phyloP scores from a whole-genome alignment of 305 asterid genomes.

The Euphrasia arctica region DNA sequence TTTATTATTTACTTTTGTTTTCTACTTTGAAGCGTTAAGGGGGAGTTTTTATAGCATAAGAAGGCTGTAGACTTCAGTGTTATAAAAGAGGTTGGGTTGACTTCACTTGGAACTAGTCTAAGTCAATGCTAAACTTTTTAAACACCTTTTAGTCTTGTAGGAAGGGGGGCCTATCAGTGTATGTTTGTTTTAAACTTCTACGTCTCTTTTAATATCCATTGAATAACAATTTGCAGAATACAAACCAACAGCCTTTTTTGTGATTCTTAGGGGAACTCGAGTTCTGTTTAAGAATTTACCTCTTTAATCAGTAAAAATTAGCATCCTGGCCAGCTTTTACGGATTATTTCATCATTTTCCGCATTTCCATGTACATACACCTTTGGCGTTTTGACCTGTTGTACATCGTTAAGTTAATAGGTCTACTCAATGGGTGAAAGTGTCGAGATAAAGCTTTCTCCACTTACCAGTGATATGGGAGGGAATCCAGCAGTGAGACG shows the following conservation, averaged over 20 bases:
- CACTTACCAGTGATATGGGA: slow-evolving; percentile 58
- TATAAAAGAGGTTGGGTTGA: slow-evolving; percentile 4
- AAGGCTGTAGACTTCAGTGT: slow-evolving; percentile 1
- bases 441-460: slow-evolving; percentile 10
- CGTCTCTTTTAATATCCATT: background rate
- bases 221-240: background rate
- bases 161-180: background rate
- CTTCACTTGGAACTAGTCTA: slow-evolving; percentile 1
- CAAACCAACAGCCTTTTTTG: background rate
- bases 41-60: background rate
- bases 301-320: slow-evolving; percentile 26
- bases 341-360: slow-evolving; percentile 40
- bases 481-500: slow-evolving; percentile 60
- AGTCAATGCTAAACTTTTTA: slow-evolving; percentile 24
- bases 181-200: background rate
- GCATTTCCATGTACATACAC: slow-evolving; percentile 67
- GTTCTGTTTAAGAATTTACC: slow-evolving; percentile 20
- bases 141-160: no score
- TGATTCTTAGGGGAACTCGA: slow-evolving; percentile 13
- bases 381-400: slow-evolving; percentile 64
- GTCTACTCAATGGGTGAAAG: background rate
- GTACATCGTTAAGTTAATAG: slow-evolving; percentile 13
- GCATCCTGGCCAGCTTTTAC: slow-evolving; percentile 76
- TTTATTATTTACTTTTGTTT: background rate
- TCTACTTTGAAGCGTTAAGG: no score